Evolutionary conservation across 2,329 filamentous ascomycete genomes (phyloP).

Genomic region (Fusarium sp.): DNA sequence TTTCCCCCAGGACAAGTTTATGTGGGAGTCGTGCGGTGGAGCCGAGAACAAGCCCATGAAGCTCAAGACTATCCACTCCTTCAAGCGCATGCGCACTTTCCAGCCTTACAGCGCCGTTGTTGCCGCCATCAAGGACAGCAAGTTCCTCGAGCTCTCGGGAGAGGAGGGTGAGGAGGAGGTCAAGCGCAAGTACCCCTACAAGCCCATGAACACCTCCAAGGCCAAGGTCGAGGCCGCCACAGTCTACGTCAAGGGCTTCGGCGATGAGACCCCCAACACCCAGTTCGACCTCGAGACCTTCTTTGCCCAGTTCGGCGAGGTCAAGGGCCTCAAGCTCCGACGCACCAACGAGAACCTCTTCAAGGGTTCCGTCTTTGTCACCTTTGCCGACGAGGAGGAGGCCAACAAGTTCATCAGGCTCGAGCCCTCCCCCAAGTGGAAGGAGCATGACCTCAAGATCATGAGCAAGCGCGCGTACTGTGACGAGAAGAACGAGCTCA

Average conservation of each 20-base stretch:
- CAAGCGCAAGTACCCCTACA: constrained; percentile 80
- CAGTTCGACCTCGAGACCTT: constrained; percentile 96
- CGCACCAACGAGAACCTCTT: constrained; percentile 79
- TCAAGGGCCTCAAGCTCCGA: constrained; percentile 88
- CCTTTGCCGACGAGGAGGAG: constrained; percentile 84
- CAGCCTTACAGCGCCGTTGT: constrained; percentile 87
- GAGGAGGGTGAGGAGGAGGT: constrained; percentile 77
- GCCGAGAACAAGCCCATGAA: constrained; percentile 84
- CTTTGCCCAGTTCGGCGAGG: constrained; percentile 83
- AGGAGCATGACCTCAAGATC: constrained; percentile 81
- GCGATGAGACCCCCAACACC: constrained; percentile 82
- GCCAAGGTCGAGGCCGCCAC: constrained; percentile 77
- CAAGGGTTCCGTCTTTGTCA: constrained; percentile 97
- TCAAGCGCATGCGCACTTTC: constrained; percentile 97
- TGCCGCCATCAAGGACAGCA: constrained; percentile 83
- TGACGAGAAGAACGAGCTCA: constrained; percentile 79
- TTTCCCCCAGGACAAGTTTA: constrained; percentile 87
- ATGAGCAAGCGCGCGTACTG: constrained; percentile 92
- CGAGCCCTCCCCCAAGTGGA: constrained; percentile 86
- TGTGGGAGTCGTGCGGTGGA: constrained; percentile 83
- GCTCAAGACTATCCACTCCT: constrained; percentile 81
- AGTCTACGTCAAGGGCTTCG: constrained; percentile 95
- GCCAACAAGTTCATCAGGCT: constrained; percentile 83
- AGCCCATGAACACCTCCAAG: constrained; percentile 68
- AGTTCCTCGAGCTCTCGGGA: constrained; percentile 78